Conservation (phyloP, 2,329 filamentous ascomycete genomes). For the Stagonosporopsis cucurbitacearum region DNA sequence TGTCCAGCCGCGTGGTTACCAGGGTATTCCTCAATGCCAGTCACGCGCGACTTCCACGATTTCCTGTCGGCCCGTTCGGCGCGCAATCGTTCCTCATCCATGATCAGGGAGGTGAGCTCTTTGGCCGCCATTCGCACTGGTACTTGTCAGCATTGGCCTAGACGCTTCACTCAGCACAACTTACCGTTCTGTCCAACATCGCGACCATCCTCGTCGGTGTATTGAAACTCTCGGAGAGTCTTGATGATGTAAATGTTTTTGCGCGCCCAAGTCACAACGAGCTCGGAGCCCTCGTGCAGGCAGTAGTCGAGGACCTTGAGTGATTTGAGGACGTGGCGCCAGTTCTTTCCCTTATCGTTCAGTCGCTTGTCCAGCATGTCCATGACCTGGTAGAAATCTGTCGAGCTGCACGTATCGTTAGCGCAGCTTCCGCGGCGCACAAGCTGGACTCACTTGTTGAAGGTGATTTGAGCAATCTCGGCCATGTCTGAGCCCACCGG, state of each 20-base stretch:
- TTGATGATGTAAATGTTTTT: slow-evolving; percentile 99
- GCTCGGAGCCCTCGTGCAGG: slow-evolving; percentile 93
- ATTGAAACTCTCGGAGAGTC: slow-evolving; percentile 94
- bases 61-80: slow-evolving; percentile 90
- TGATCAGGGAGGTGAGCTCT: slow-evolving; percentile 87
- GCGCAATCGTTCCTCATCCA: slow-evolving; percentile 91
- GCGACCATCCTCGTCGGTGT: slow-evolving; percentile 91
- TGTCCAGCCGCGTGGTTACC: slow-evolving; percentile 44
- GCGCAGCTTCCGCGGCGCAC: slow-evolving; percentile 22
- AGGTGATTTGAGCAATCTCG: slow-evolving; percentile 97
- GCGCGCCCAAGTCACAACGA: slow-evolving; percentile 96
- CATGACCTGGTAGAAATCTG: slow-evolving; percentile 99
- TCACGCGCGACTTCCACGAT: slow-evolving; percentile 95
- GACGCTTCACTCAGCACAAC: slow-evolving; percentile 33
- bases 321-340: slow-evolving; percentile 97
- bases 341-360: slow-evolving; percentile 99
- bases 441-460: slow-evolving; percentile 78
- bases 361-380: slow-evolving; percentile 99
- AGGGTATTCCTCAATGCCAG: slow-evolving; percentile 84
- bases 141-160: slow-evolving; percentile 23
- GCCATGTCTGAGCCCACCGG: slow-evolving; percentile 98
- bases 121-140: slow-evolving; percentile 94
- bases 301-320: slow-evolving; percentile 98
- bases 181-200: slow-evolving; percentile 97
- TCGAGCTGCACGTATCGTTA: slow-evolving; percentile 67